Evolutionary conservation across 768 basidiomycete genomes (phyloP).

Genomic region (Boletellus ananas): DNA sequence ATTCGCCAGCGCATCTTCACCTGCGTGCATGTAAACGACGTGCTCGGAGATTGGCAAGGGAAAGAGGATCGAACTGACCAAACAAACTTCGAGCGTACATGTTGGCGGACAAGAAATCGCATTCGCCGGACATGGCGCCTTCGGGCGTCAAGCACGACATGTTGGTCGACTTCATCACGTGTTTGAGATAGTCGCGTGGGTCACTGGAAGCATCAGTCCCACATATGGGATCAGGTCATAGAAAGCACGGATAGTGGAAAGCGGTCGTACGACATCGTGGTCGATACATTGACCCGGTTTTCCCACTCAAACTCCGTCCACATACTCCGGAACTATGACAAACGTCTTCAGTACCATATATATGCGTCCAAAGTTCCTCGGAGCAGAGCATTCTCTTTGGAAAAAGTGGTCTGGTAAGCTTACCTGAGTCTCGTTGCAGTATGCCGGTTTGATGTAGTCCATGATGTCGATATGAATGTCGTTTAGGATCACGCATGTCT

Average conservation of each 20-base stretch:
- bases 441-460: conserved; percentile 53
- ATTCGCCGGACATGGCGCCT: conserved; percentile 85
- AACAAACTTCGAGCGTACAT: conserved; percentile 95
- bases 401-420: background rate
- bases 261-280: conserved; percentile 66
- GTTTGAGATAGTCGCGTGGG: conserved; percentile 84
- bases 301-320: conserved; percentile 99
- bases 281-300: conserved; percentile 94
- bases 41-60: background rate
- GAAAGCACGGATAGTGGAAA: background rate
- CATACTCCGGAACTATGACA: conserved; percentile 84
- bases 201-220: conserved; percentile 43
- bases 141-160: conserved; percentile 96
- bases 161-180: conserved; percentile 96
- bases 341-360: conserved; percentile 1
- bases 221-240: background rate
- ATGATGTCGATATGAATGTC: conserved; percentile 98
- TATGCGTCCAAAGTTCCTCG: background rate
- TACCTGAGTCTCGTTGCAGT: conserved; percentile 93
- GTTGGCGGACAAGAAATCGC: conserved; percentile 95
- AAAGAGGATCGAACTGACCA: conserved; percentile 44
- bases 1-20: conserved; percentile 96
- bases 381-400: too few species aligned
- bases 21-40: conserved; percentile 33
- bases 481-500: conserved; percentile 90